Percentiles rank a stretch among this genome's conserved stretches.
Evolutionary conservation across 1,139 yeast species (phyloP).

Genomic region (Lodderomyces theae): DNA sequence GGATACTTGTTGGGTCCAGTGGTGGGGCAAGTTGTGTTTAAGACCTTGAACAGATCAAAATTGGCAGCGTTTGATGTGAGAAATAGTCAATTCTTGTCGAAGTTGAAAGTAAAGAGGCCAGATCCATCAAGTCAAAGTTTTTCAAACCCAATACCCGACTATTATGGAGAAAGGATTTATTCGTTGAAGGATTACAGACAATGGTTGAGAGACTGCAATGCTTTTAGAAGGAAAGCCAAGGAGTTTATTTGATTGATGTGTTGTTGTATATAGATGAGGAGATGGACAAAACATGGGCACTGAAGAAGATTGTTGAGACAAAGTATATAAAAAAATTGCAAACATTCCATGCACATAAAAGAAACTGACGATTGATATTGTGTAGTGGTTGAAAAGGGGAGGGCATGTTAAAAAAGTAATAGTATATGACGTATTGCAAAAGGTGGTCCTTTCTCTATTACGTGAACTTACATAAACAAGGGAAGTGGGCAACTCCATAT

Average conservation of each 20-base stretch:
- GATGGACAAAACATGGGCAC: background rate
- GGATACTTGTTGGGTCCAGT: conserved; percentile 87
- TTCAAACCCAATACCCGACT: conserved; percentile 95
- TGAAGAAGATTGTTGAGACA: no score
- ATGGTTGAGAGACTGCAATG: conserved; percentile 94
- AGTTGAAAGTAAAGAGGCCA: conserved; percentile 74
- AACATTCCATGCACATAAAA: no score
- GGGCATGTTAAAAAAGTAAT: no score
- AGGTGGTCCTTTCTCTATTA: no score
- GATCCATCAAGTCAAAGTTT: conserved; percentile 92
- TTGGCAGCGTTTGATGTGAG: conserved; percentile 51
- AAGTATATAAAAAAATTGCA: no score
- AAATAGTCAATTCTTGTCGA: conserved; percentile 72
- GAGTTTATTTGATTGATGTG: conserved; percentile 55
- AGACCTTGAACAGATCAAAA: conserved; percentile 46
- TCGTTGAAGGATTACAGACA: conserved; percentile 83
- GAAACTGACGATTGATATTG: no score
- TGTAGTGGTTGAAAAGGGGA: background rate
- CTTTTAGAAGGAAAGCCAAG: conserved; percentile 80
- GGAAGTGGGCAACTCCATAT: no score
- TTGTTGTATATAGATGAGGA: background rate
- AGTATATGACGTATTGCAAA: no score
- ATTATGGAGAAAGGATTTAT: conserved; percentile 93
- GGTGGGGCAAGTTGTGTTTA: conserved; percentile 70
- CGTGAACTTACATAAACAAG: no score